Evolutionary conservation across 2,329 filamentous ascomycete species (phyloP), one percentile per base, ranked within the genome.

Genomic region (Xylariomycetidae sp.): DNA sequence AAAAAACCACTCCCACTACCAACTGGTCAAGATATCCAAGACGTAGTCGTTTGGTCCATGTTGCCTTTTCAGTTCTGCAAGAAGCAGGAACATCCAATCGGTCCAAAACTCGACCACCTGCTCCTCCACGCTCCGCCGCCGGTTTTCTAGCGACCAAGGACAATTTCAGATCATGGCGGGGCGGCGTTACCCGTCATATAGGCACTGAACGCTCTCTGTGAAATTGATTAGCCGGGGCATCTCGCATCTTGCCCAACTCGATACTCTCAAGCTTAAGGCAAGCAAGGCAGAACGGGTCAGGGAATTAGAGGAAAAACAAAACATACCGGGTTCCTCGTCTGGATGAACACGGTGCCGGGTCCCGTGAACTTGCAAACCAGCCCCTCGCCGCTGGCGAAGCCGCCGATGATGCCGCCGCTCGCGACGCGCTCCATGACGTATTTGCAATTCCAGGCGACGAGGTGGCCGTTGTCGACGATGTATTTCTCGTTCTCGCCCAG

Each of bases 381-480:
- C 0, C 92, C 92, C 62, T 98, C 92, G 0, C 75, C 84, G 0
- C 87, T 82, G 17, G 81, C 79, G 15, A 95, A 61, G 8, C 82
- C 81, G n/a, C 86, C 90, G n/a, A 98, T 83, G 43, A 98, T 80
- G 23, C 92, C 92, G 3, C 92, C 92, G 3, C 85, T 92, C 0
- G 90, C 82, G 4, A 94, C 84, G 12, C 92, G 81, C 64, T 96
- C 88, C 42, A 98, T 79, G 4, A 86, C 74, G 53, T 97, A 98
- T 54, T 94, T 88, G 54, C 85, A 89, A 57, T 96, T 96, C 92
- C 92, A 98, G 0, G 92, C 90, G 1, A 97, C 88, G 1, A 97
- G 71, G 49, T 97, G 88, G 3, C 88, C 88, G 50, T 95, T 95
- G 52, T 95, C 88, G 36, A 96, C 81, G 45, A 92, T 87, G 61